Conservation (phyloP, 192 early-diverging fungal genomes). For the Umbelopsis ramanniana region DNA sequence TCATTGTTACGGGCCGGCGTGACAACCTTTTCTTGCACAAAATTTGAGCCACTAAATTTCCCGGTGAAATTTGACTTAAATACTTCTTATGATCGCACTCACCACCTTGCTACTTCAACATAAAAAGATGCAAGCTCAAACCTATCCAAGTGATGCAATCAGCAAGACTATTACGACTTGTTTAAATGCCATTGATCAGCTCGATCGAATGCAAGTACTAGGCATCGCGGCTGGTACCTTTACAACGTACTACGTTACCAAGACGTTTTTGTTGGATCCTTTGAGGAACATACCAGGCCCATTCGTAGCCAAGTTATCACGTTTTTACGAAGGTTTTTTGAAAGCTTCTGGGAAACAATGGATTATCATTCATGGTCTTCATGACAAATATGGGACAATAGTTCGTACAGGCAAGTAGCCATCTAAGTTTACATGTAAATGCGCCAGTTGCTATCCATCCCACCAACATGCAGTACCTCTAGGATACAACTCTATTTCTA, state of each 20-base stretch:
- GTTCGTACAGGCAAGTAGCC: background rate
- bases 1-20: no score
- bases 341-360: background rate
- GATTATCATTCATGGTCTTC: background rate
- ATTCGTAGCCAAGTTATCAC: background rate
- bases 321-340: background rate
- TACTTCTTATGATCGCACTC: no score
- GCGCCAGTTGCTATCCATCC: background rate
- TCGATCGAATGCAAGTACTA: background rate
- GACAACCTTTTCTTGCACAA: no score
- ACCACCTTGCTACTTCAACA: no score
- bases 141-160: background rate
- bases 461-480: background rate
- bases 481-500: background rate
- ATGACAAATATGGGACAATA: conserved; percentile 10
- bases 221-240: background rate
- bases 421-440: background rate
- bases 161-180: background rate
- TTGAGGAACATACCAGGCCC: conserved; percentile 13
- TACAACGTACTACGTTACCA: background rate
- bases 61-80: no score
- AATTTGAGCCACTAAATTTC: no score
- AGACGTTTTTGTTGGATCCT: background rate
- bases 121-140: no score
- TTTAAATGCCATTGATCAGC: background rate